Evolutionary conservation across 192 early-diverging fungal genomes (phyloP), one percentile per base, ranked within the genome.

Genomic region (Pecoramyces ruminantium): DNA sequence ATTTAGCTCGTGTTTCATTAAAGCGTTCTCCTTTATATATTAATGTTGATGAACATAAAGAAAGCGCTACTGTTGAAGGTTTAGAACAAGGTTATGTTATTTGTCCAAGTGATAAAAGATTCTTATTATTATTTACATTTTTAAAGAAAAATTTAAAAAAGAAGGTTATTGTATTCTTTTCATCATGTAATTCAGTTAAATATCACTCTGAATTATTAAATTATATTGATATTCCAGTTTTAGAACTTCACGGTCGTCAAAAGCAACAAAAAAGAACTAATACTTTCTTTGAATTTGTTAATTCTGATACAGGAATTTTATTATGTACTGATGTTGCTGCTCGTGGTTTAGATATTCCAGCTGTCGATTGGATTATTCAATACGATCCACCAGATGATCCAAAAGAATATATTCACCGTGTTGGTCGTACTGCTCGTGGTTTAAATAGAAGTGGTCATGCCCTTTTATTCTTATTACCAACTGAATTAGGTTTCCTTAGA

Each of bases 321-420:
- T 88, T 98, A 79, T 97, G 95, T 85, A 99, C 97, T 51, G 96
- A 99, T 81, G 97, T 99, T 51, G 97, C 97, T 25, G 97, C 97
- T 6, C 92, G 97, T 86, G 97, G 97, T 3, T 86, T 99, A 34
- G 97, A 99, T 86, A 97, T 99, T 78, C 97, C 97, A 30, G 91
- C 94, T 12, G 97, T 99, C 15, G 97, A 98, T 85, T 99, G 96
- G 97, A 99, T 99, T 84, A 93, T 99, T 80, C 97, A 99, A 86
- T 99, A 94, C 85, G 98, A 99, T 85, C 97, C 98, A 25, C 98
- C 98, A 83, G 97, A 98, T 94, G 98, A 99, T 88, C 96, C 97
- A 82, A 94, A 96, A 85, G 94, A 96, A 85, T 97, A 97, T 84
- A 96, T 97, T 78, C 96, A 97, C 83, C 91, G 96, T 83, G 96